These are phyloP conservation scores for Globisporangium parvum DNA, from an alignment of 352 stramenopile genomes.

Conservation along the genomic window DNA sequence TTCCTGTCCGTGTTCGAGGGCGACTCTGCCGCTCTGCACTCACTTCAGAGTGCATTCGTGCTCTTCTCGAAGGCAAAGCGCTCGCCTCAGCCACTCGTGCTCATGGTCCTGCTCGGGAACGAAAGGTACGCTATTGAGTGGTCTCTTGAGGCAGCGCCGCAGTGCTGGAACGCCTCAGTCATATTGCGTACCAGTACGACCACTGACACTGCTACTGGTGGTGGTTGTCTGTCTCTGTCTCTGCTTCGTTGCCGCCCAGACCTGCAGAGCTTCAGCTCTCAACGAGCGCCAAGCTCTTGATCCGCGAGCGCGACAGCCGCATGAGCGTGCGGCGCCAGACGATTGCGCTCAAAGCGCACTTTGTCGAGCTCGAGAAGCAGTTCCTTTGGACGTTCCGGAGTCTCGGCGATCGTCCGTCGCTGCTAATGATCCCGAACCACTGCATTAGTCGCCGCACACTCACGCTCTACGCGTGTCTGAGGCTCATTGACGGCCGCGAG, in stretches of 20 bases:
- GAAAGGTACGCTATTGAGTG: conserved; percentile 33
- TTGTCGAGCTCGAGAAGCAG: conserved; percentile 37
- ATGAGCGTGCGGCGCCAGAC: conserved; percentile 25
- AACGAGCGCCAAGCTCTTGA: conserved; percentile 38
- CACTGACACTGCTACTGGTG: conserved; percentile 3
- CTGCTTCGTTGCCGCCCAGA: conserved; percentile 12
- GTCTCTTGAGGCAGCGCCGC: too few relatives aligned
- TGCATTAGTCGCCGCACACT: conserved; percentile 29
- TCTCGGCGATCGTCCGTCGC: conserved; percentile 22
- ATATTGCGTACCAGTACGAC: neutral
- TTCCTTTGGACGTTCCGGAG: conserved; percentile 39
- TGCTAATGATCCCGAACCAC: conserved; percentile 36
- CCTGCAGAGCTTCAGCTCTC: conserved; percentile 39
- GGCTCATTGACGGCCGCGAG: conserved; percentile 19
- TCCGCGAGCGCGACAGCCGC: conserved; percentile 25
- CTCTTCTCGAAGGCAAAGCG: conserved; percentile 22
- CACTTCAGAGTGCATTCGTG: neutral
- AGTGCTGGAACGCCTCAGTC: neutral
- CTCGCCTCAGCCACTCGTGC: conserved; percentile 25
- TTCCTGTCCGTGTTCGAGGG: neutral
- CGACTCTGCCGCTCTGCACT: too few relatives aligned
- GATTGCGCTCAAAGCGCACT: conserved; percentile 22
- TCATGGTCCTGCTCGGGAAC: conserved; percentile 37
- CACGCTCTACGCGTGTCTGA: conserved; percentile 35
- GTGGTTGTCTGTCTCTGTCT: neutral